Evolutionary conservation across 202 grass and related monocot genomes (phyloP).

Genomic region (Zizania palustris): DNA sequence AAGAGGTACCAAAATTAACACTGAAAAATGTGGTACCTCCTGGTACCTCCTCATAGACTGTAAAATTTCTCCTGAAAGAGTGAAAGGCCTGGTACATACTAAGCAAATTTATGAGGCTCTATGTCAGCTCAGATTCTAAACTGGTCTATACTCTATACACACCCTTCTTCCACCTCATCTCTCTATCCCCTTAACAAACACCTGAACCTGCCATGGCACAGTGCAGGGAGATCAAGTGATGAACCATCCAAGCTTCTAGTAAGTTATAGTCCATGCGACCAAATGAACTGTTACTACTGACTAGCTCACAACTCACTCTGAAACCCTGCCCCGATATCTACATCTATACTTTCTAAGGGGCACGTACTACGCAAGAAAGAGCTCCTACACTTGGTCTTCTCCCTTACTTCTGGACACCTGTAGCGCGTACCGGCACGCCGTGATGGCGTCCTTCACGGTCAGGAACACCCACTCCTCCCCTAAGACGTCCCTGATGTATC

Average conservation of each 20-base stretch:
- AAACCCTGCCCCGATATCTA: constrained; percentile 34
- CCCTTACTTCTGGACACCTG: constrained; percentile 55
- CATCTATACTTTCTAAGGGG: constrained; percentile 28
- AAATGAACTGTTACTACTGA: not conserved
- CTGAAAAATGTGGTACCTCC: no score
- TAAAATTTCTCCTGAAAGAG: no score
- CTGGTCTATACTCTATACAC: constrained; percentile 48
- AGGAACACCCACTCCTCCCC: constrained; percentile 80
- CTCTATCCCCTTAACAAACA: not conserved
- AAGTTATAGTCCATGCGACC: not conserved
- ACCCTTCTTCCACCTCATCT: not conserved
- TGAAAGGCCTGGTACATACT: constrained; percentile 15
- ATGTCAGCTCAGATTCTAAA: constrained; percentile 3
- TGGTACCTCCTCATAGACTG: no score
- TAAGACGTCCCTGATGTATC: constrained; percentile 54
- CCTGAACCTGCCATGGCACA: constrained; percentile 14
- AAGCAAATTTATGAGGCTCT: constrained; percentile 28
- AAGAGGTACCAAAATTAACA: no score
- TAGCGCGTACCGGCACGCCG: constrained; percentile 59
- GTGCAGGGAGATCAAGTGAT: constrained; percentile 3
- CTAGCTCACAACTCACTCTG: not conserved
- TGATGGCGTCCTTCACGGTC: constrained; percentile 69
- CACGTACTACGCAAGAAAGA: not conserved
- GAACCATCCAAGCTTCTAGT: not conserved
- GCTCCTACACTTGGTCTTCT: constrained; percentile 49